Evolutionary conservation across 257 asterid species (phyloP).

Genomic region (Coffea eugenioides): DNA sequence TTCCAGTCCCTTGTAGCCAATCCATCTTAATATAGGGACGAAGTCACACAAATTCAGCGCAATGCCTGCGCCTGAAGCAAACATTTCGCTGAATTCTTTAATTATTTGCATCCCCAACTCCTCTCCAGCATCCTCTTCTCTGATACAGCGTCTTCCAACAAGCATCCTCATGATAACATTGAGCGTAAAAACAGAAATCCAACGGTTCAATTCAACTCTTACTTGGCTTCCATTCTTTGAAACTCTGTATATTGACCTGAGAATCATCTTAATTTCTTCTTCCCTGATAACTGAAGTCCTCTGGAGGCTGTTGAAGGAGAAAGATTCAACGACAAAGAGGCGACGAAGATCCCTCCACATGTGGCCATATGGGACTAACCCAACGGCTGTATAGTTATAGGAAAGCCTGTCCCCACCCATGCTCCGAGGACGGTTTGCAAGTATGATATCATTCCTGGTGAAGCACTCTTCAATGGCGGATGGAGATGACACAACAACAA

Average conservation of each 20-base stretch:
- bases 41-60: conserved; percentile 42
- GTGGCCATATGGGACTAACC: conserved; percentile 39
- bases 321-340: conserved; percentile 31
- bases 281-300: conserved; percentile 36
- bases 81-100: conserved; percentile 22
- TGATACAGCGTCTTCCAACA: conserved; percentile 35
- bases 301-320: conserved; percentile 41
- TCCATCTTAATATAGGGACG: conserved; percentile 54
- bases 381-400: conserved; percentile 30
- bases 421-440: neutral
- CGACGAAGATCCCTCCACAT: conserved; percentile 48
- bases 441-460: too few relatives aligned
- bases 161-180: conserved; percentile 38
- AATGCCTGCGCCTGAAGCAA: conserved; percentile 13
- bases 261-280: conserved; percentile 25
- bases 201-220: conserved; percentile 34
- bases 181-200: conserved; percentile 26
- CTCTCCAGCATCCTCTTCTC: conserved; percentile 35
- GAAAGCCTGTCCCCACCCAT: conserved; percentile 35
- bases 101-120: conserved; percentile 32
- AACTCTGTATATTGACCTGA: conserved; percentile 15
- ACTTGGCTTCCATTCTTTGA: neutral
- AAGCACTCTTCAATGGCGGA: too few relatives aligned
- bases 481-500: conserved; percentile 14
- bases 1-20: conserved; percentile 55